Conservation (phyloP, 2,329 filamentous ascomycete genomes). For the Sporothrix globosa region DNA sequence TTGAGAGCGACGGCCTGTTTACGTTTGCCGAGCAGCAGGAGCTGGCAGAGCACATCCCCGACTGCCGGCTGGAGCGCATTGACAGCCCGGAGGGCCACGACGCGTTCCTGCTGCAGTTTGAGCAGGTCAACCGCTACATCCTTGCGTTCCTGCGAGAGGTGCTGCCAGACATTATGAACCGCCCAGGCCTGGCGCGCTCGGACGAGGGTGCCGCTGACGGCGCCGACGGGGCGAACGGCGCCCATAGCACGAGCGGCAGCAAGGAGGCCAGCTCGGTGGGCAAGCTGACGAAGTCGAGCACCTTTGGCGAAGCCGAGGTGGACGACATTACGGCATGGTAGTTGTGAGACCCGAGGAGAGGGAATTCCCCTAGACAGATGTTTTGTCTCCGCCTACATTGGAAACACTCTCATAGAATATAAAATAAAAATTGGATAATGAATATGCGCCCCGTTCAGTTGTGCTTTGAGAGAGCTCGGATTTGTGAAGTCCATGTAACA, state of each 20-base stretch:
- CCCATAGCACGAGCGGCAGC: constrained; percentile 41
- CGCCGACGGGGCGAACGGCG: constrained; percentile 43
- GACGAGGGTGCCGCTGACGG: not conserved
- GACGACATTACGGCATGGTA: constrained; percentile 96
- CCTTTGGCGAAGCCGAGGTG: constrained; percentile 93
- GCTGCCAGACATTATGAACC: constrained; percentile 84
- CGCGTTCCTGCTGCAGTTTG: constrained; percentile 93
- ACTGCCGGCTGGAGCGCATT: constrained; percentile 80
- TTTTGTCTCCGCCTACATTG: not conserved
- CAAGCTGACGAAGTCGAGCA: constrained; percentile 79
- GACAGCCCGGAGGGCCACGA: constrained; percentile 95
- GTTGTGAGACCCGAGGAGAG: not conserved
- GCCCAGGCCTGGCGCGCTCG: constrained; percentile 36
- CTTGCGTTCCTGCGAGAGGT: constrained; percentile 80
- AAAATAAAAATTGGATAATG: constrained; percentile 19
- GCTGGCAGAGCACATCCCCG: constrained; percentile 77
- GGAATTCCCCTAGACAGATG: not conserved
- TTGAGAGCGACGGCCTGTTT: constrained; percentile 93
- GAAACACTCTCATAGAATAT: constrained; percentile 8
- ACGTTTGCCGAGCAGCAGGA: constrained; percentile 97
- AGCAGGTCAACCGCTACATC: constrained; percentile 91
- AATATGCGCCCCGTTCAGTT: not conserved
- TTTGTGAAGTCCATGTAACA: no score
- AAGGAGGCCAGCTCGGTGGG: constrained; percentile 57
- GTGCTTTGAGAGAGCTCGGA: not conserved